Evolutionary conservation across 805 yeast genomes (phyloP).

Genomic region (Starmerella apicola): DNA sequence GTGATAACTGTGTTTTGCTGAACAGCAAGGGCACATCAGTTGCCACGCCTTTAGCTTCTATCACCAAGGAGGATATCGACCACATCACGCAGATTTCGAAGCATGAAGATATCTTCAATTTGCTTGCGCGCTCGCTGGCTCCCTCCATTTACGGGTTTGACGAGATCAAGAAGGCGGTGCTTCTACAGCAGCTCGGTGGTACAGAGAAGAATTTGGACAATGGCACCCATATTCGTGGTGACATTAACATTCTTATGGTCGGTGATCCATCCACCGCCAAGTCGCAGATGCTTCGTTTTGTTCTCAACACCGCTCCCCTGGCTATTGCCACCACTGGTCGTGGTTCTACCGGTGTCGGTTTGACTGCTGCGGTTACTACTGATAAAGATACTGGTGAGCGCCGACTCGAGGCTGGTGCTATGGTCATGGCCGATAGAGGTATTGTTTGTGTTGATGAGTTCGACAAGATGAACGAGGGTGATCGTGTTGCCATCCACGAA

Average conservation of each 20-base stretch:
- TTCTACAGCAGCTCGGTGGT: slow-evolving; percentile 87
- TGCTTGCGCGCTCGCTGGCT: slow-evolving; percentile 75
- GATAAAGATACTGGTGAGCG: slow-evolving; percentile 97
- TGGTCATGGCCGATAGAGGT: slow-evolving; percentile 97
- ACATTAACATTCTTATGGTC: slow-evolving; percentile 87
- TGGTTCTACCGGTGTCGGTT: slow-evolving; percentile 99
- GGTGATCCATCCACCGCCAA: slow-evolving; percentile 99
- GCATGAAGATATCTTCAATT: slow-evolving; percentile 58
- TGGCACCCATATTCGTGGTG: slow-evolving; percentile 97
- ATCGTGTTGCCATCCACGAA: slow-evolving; percentile 96
- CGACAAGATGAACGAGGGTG: slow-evolving; percentile 94
- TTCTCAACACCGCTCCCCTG: slow-evolving; percentile 82
- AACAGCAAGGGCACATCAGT: slow-evolving; percentile 55
- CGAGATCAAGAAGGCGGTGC: slow-evolving; percentile 77
- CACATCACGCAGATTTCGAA: slow-evolving; percentile 71
- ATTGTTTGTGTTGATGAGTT: slow-evolving; percentile 97
- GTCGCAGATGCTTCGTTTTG: slow-evolving; percentile 89
- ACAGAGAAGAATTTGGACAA: slow-evolving; percentile 84
- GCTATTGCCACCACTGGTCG: slow-evolving; percentile 98
- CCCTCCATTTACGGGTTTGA: slow-evolving; percentile 94
- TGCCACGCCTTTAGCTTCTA: slow-evolving; percentile 62
- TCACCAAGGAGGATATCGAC: slow-evolving; percentile 73
- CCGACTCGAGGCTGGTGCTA: slow-evolving; percentile 95
- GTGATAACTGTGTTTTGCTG: slow-evolving; percentile 77
- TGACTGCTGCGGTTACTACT: slow-evolving; percentile 94